Evolutionary conservation across 192 early-diverging fungal species (phyloP).

Genomic region (Backusella australiensis): DNA sequence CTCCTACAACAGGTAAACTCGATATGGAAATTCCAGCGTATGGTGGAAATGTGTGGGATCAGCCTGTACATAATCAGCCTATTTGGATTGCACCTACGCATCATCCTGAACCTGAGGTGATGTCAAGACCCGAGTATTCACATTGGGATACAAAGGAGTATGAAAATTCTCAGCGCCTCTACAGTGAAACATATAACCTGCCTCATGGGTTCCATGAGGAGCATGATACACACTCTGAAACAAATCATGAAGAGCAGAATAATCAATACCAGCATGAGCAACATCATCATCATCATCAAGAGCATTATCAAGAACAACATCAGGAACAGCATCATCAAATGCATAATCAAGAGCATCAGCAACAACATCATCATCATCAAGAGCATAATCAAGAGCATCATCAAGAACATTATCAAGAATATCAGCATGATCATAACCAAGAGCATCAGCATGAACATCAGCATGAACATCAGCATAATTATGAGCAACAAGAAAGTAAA

Average conservation of each 20-base stretch:
- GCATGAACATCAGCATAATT: background rate
- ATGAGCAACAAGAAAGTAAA: background rate
- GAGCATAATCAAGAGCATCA: background rate
- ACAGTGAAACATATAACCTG: background rate
- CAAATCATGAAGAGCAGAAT: slow-evolving; percentile 15
- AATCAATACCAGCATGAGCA: slow-evolving; percentile 20
- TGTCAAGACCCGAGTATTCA: slow-evolving; percentile 18
- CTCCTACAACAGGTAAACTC: slow-evolving; percentile 10
- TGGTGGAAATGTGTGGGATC: slow-evolving; percentile 30
- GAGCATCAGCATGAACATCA: background rate
- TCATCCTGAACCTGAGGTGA: slow-evolving; percentile 14
- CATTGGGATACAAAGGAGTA: slow-evolving; percentile 10
- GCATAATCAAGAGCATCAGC: background rate
- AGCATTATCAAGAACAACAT: background rate
- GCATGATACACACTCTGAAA: slow-evolving; percentile 17
- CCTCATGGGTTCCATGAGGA: background rate
- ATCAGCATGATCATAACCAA: background rate
- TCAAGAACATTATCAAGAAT: background rate
- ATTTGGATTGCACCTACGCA: slow-evolving; percentile 25
- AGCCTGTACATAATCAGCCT: background rate
- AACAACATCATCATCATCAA: background rate
- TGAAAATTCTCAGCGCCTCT: slow-evolving; percentile 3
- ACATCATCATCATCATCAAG: background rate
- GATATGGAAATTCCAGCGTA: slow-evolving; percentile 13
- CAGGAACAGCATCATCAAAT: background rate